Conservation (phyloP, 441 rosid species). For the Hypseocharis bilobata region DNA sequence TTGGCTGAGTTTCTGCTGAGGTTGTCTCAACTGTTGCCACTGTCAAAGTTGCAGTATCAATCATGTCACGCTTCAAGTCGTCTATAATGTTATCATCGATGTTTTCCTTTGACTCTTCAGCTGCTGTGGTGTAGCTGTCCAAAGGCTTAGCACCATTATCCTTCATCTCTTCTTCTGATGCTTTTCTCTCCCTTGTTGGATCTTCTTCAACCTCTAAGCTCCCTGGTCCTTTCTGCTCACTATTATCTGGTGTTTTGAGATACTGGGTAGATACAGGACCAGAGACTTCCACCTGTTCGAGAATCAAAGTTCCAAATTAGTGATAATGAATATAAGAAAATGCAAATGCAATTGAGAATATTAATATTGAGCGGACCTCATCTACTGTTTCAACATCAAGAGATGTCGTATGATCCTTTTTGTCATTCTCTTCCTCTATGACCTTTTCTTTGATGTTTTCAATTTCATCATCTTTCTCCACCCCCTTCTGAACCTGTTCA, state of each 20-base stretch:
- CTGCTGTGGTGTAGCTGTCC: constrained; percentile 1
- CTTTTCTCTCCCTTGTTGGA: constrained; percentile 19
- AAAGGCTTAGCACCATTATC: constrained; percentile 10
- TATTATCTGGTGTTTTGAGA: constrained; percentile 14
- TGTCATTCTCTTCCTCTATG: constrained; percentile 21
- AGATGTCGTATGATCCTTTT: constrained; percentile 17
- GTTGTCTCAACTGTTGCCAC: constrained; percentile 4
- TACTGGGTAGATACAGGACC: constrained; percentile 7
- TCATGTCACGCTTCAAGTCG: constrained; percentile 1
- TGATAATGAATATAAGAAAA: constrained; percentile 15
- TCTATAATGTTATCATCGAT: no score
- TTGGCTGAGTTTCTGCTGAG: neutral
- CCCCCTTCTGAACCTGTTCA: constrained; percentile 32
- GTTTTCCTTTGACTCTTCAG: constrained; percentile 20
- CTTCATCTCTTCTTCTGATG: constrained; percentile 15
- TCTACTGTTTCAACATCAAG: constrained; percentile 22
- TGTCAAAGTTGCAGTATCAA: constrained; percentile 12
- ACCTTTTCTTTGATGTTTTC: constrained; percentile 24
- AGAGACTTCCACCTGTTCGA: constrained; percentile 30
- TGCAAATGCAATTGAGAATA: neutral
- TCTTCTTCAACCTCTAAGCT: constrained; percentile 16
- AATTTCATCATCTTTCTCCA: constrained; percentile 21
- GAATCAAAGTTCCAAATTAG: constrained; percentile 4
- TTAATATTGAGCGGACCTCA: constrained; percentile 23
- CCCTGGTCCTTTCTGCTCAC: constrained; percentile 23